Evolutionary conservation across 1,284 basidiomycete genomes (phyloP).

Genomic region (Peniophora sp.): DNA sequence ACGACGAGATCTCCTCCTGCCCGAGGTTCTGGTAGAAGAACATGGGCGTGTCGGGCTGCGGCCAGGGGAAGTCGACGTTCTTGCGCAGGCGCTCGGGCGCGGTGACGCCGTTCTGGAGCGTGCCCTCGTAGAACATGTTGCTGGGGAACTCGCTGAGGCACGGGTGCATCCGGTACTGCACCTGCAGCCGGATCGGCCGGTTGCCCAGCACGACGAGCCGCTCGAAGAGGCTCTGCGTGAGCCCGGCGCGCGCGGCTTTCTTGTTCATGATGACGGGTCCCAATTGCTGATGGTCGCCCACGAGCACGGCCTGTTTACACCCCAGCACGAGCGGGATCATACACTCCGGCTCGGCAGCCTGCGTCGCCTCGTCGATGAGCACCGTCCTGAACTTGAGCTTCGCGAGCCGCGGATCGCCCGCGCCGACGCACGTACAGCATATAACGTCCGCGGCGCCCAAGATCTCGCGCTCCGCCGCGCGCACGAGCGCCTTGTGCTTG

Average conservation of each 20-base stretch:
- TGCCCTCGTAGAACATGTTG: conserved; percentile 99
- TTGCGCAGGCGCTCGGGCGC: conserved; percentile 95
- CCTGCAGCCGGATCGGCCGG: conserved; percentile 95
- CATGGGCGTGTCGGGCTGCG: conserved; percentile 96
- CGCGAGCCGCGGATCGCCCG: conserved; percentile 90
- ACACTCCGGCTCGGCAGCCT: conserved; percentile 97
- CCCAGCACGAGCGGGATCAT: conserved; percentile 99
- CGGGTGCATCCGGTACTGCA: conserved; percentile 99
- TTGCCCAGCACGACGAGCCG: conserved; percentile 93
- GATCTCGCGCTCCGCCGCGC: conserved; percentile 97
- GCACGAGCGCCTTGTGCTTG: conserved; percentile 93
- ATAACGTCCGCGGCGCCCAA: conserved; percentile 94
- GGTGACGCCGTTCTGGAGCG: conserved; percentile 97
- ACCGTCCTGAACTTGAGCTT: conserved; percentile 99
- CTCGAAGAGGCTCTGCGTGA: conserved; percentile 97
- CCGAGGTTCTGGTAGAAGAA: conserved; percentile 99
- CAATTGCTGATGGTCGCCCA: conserved; percentile 95
- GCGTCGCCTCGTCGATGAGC: conserved; percentile 97
- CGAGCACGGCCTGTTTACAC: conserved; percentile 97
- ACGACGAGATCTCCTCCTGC: conserved; percentile 97
- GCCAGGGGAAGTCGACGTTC: conserved; percentile 99
- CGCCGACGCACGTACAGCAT: conserved; percentile 97
- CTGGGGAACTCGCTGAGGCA: conserved; percentile 98
- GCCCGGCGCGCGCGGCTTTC: conserved; percentile 94
- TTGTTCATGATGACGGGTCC: conserved; percentile 99